phyloP scores from a whole-genome alignment of 164 flowering plant genomes.

The Euptelea pleiosperma region DNA sequence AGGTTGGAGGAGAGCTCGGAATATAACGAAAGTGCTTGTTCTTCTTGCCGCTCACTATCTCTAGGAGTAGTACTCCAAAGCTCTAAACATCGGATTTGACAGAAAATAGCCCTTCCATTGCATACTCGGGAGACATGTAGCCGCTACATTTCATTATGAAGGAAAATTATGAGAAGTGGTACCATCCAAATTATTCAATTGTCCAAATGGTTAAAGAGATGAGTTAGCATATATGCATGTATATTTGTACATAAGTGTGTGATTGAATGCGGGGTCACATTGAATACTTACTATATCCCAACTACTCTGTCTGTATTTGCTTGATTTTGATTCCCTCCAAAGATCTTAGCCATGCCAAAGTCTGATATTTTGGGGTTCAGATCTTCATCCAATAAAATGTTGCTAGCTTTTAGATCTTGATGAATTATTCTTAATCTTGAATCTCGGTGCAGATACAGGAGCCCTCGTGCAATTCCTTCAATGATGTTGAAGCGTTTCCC shows the following conservation, averaged over 20 bases:
- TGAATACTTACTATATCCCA: conserved; percentile 31
- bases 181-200: too few relatives aligned
- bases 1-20: conserved; percentile 10
- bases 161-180: too few relatives aligned
- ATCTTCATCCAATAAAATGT: conserved; percentile 61
- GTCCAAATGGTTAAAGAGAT: not conserved
- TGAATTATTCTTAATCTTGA: conserved; percentile 77
- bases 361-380: conserved; percentile 87
- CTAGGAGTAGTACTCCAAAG: conserved; percentile 19
- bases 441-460: conserved; percentile 77
- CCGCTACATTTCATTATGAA: conserved; percentile 11
- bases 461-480: conserved; percentile 78
- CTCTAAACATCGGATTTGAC: conserved; percentile 25
- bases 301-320: conserved; percentile 29
- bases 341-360: conserved; percentile 69
- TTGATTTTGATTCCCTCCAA: conserved; percentile 22
- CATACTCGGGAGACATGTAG: conserved; percentile 27
- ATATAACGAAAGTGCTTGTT: conserved; percentile 8
- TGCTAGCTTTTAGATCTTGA: conserved; percentile 73
- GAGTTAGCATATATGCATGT: too few relatives aligned
- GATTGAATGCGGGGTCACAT: not conserved
- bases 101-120: conserved; percentile 26
- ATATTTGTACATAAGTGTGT: too few relatives aligned
- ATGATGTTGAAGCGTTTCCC: conserved; percentile 48
- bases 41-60: conserved; percentile 19